Conservation (phyloP, 1,139 yeast genomes). For the Candida tetrigidarum region DNA sequence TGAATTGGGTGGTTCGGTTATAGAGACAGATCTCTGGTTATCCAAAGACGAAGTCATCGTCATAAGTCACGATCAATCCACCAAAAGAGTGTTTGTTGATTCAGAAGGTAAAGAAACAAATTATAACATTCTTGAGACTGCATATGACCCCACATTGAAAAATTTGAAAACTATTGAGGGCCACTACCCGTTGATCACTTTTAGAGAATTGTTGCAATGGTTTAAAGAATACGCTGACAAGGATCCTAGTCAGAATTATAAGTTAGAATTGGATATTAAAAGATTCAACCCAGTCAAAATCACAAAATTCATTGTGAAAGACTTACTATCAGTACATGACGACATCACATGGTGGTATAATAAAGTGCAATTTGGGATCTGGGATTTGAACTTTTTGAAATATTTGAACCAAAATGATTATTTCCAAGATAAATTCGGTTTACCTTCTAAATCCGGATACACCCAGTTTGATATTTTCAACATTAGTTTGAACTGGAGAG, state of each 20-base stretch:
- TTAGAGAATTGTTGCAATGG: conserved; percentile 65
- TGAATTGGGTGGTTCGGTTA: conserved; percentile 66
- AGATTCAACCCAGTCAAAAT: conserved; percentile 65
- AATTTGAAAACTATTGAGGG: conserved; percentile 56
- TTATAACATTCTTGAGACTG: conserved; percentile 42
- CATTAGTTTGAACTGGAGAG: conserved; percentile 41
- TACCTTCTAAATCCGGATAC: conserved; percentile 23
- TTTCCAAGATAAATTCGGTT: conserved; percentile 29
- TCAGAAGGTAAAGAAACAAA: conserved; percentile 43
- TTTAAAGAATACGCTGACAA: conserved; percentile 41
- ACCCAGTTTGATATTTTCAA: conserved; percentile 40
- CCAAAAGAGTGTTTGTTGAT: conserved; percentile 63
- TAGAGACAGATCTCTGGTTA: conserved; percentile 88
- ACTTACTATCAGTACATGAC: conserved; percentile 48
- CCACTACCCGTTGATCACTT: conserved; percentile 64
- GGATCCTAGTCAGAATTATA: conserved; percentile 21
- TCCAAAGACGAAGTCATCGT: conserved; percentile 74
- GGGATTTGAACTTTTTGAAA: conserved; percentile 72
- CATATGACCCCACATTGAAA: conserved; percentile 45
- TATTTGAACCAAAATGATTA: conserved; percentile 47
- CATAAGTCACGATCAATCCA: conserved; percentile 71
- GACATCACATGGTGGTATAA: conserved; percentile 69
- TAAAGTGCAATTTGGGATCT: conserved; percentile 76
- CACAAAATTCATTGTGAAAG: conserved; percentile 53
- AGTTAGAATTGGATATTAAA: conserved; percentile 84